These are phyloP conservation scores for Phytophthora pisi DNA, from an alignment of 352 stramenopile genomes.

Conservation along the genomic window DNA sequence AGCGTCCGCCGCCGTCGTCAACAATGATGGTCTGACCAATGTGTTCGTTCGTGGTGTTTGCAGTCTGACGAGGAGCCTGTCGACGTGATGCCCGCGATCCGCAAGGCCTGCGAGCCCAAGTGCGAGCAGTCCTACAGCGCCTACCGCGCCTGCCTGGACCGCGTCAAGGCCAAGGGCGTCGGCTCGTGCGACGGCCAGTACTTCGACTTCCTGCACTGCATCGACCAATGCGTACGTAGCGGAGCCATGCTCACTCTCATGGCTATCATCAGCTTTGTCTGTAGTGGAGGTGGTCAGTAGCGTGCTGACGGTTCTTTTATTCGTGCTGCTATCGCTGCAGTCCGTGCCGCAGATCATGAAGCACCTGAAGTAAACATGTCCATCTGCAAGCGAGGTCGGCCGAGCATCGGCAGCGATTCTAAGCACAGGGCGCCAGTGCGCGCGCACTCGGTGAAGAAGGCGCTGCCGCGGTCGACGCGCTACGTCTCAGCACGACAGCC, in stretches of 20 bases:
- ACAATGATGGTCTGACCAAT: conserved; percentile 4
- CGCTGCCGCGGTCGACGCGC: neutral
- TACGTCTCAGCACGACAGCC: conserved; percentile 13
- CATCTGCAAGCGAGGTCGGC: conserved; percentile 14
- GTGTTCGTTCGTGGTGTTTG: conserved; percentile 1
- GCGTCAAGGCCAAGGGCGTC: conserved; percentile 92
- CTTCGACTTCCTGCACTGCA: conserved; percentile 95
- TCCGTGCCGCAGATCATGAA: conserved; percentile 95
- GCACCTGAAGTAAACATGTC: conserved; percentile 88
- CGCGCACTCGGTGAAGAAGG: neutral
- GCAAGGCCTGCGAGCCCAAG: conserved; percentile 92
- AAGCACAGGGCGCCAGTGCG: conserved; percentile 14
- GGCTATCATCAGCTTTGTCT: neutral
- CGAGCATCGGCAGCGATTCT: neutral
- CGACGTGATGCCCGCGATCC: conserved; percentile 93
- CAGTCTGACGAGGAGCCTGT: conserved; percentile 91
- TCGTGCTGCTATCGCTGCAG: conserved; percentile 35
- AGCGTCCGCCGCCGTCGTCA: too few species aligned
- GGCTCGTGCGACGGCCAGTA: conserved; percentile 95
- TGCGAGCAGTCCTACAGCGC: conserved; percentile 85
- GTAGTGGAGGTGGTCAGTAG: neutral
- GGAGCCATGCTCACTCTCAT: neutral
- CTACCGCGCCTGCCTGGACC: conserved; percentile 93
- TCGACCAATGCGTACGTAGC: conserved; percentile 93
- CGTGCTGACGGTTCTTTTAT: conserved; percentile 9